A percentile compares a stretch with the other conserved stretches of the same genome.
phyloP scores from a whole-genome alignment of 768 basidiomycete genomes.

The Xerocomellus intermedius region DNA sequence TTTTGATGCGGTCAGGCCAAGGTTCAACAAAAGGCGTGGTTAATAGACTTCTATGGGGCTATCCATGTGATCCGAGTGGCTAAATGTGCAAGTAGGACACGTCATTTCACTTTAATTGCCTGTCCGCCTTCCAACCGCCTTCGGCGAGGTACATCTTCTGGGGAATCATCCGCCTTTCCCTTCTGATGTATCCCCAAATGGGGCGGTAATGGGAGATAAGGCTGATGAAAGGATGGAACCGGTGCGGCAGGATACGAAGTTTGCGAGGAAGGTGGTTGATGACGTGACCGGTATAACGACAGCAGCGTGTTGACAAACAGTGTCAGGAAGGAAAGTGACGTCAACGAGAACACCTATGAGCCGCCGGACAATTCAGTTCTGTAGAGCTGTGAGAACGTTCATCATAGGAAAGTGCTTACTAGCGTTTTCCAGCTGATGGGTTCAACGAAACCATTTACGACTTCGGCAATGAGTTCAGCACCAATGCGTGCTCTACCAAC shows the following conservation, averaged over 20 bases:
- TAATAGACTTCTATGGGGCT: constrained; percentile 22
- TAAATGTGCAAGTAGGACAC: constrained; percentile 13
- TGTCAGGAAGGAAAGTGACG: constrained; percentile 73
- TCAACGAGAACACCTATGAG: constrained; percentile 65
- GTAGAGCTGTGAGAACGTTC: constrained; percentile 12
- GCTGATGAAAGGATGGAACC: constrained; percentile 42
- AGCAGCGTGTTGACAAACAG: constrained; percentile 79
- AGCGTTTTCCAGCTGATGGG: constrained; percentile 97
- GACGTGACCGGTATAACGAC: constrained; percentile 71
- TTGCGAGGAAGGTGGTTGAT: constrained; percentile 44
- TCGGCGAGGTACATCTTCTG: constrained; percentile 47
- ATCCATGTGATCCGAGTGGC: constrained; percentile 30
- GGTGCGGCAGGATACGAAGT: constrained; percentile 41
- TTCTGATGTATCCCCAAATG: constrained; percentile 48
- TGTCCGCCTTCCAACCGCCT: constrained; percentile 57
- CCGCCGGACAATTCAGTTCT: constrained; percentile 17
- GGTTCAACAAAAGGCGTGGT: constrained; percentile 20
- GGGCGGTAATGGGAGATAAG: constrained; percentile 52
- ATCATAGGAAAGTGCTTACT: constrained; percentile 46
- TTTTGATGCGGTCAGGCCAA: constrained; percentile 20
- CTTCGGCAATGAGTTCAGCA: constrained; percentile 93
- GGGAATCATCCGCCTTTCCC: constrained; percentile 25
- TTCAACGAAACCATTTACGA: constrained; percentile 95
- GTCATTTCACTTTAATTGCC: constrained; percentile 54
- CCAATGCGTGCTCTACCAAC: constrained; percentile 87